A percentile compares a stretch with the other conserved stretches of the same genome.
phyloP scores from a whole-genome alignment of 2,329 filamentous ascomycete genomes.

The Cladophialophora bantiana region DNA sequence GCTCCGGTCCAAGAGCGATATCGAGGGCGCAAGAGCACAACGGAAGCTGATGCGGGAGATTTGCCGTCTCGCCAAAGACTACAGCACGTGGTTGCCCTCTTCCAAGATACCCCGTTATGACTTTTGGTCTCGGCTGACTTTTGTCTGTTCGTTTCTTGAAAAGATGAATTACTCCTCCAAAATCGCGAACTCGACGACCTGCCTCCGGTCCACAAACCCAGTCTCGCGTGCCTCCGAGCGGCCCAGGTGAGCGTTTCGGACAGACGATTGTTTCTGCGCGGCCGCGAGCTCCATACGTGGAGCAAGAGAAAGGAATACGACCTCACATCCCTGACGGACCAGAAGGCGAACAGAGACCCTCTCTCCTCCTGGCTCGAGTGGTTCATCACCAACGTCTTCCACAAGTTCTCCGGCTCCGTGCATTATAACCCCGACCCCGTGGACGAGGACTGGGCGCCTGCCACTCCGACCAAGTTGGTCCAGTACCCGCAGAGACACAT shows the following conservation, averaged over 20 bases:
- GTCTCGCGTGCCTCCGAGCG: conserved; percentile 7
- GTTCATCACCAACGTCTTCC: conserved; percentile 11
- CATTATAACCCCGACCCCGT: not conserved
- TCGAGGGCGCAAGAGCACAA: not conserved
- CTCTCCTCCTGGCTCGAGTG: conserved; percentile 19
- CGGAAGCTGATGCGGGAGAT: conserved; percentile 12
- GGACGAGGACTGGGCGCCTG: conserved; percentile 12
- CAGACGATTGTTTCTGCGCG: not conserved
- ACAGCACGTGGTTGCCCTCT: conserved; percentile 4
- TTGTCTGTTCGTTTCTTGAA: not conserved
- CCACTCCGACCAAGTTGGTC: not conserved
- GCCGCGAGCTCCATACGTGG: conserved; percentile 10
- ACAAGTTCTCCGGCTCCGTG: conserved; percentile 12
- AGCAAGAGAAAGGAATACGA: conserved; percentile 16
- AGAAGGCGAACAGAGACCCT: conserved; percentile 4
- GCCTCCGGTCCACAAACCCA: conserved; percentile 14
- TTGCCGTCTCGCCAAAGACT: not conserved
- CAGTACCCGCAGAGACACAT: conserved; percentile 13
- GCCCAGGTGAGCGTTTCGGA: not conserved
- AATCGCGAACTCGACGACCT: conserved; percentile 4
- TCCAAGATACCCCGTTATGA: not conserved
- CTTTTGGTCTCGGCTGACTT: not conserved
- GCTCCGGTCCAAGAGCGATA: conserved; percentile 1
- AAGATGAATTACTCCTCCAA: conserved; percentile 12
- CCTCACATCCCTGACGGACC: conserved; percentile 18